These are phyloP conservation scores for Lecanicillium sp. DNA, from an alignment of 2,329 filamentous ascomycete genomes.

Conservation along the genomic window DNA sequence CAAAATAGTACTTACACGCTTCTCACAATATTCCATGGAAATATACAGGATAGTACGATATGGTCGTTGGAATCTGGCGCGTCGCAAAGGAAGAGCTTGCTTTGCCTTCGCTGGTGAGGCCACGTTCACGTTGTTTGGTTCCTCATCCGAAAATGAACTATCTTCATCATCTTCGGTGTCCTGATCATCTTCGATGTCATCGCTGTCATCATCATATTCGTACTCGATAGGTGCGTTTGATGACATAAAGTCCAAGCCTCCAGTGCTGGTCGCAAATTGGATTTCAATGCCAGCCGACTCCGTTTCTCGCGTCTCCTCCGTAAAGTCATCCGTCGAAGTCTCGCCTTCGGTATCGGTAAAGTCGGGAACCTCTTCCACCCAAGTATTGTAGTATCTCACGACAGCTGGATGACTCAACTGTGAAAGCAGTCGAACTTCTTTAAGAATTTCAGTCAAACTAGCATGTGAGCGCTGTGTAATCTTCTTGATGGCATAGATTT, in stretches of 20 bases:
- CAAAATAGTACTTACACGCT: constrained; percentile 48
- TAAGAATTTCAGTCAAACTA: constrained; percentile 73
- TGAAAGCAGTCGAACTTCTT: constrained; percentile 83
- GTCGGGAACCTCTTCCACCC: constrained; percentile 68
- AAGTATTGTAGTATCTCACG: constrained; percentile 90
- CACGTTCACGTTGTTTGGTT: constrained; percentile 16
- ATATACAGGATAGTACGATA: constrained; percentile 80
- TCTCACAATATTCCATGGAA: constrained; percentile 98
- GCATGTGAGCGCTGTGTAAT: constrained; percentile 75
- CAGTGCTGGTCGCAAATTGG: constrained; percentile 62
- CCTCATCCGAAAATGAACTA: constrained; percentile 20
- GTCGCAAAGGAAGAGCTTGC: constrained; percentile 18
- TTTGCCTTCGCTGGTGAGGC: constrained; percentile 23
- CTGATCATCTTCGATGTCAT: constrained; percentile 37
- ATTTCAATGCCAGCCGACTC: constrained; percentile 35
- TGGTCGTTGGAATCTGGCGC: constrained; percentile 37
- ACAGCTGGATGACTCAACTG: constrained; percentile 80
- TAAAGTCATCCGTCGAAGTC: constrained; percentile 41
- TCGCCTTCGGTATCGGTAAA: constrained; percentile 48
- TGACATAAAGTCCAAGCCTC: constrained; percentile 88
- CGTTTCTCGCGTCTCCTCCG: constrained; percentile 26
- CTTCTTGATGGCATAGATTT: constrained; percentile 95
- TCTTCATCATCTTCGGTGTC: constrained; percentile 37
- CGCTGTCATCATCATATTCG: constrained; percentile 49
- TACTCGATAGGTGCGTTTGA: constrained; percentile 76